These are phyloP conservation scores for Peribolospora kevripleyi DNA, from an alignment of 768 basidiomycete species.

Conservation along the genomic window DNA sequence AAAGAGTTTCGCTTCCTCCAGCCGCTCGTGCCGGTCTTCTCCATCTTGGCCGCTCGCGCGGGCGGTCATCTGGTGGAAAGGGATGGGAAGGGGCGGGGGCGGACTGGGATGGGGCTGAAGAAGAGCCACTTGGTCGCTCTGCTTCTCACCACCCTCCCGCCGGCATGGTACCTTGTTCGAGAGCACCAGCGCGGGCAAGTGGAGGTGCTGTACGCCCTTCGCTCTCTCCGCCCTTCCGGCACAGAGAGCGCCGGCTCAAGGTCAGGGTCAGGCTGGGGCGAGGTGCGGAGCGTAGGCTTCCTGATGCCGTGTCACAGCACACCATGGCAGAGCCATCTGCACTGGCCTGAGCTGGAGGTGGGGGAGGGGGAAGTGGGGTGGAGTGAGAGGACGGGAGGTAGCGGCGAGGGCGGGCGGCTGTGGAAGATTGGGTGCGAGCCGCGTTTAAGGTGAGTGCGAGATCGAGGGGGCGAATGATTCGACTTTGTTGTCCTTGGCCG, in stretches of 20 bases:
- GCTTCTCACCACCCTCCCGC: slow-evolving; percentile 34
- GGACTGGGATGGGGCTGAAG: too few species aligned
- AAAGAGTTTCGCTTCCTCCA: slow-evolving; percentile 98
- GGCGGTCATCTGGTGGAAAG: slow-evolving; percentile 25
- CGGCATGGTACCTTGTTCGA: slow-evolving; percentile 41
- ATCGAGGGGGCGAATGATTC: background rate
- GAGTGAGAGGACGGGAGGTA: background rate
- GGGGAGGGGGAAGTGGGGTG: background rate
- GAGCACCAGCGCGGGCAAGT: slow-evolving; percentile 64
- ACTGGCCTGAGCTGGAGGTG: slow-evolving; percentile 37
- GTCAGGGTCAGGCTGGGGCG: slow-evolving; percentile 8
- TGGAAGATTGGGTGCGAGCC: slow-evolving; percentile 91
- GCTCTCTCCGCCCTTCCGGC: slow-evolving; percentile 23
- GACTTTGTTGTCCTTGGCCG: background rate
- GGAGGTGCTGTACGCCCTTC: slow-evolving; percentile 43
- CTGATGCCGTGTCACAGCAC: slow-evolving; percentile 95
- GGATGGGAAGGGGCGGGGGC: too few species aligned
- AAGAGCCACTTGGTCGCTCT: slow-evolving; percentile 15
- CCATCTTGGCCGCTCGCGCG: slow-evolving; percentile 51
- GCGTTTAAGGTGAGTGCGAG: slow-evolving; percentile 44
- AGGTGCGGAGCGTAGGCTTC: slow-evolving; percentile 40
- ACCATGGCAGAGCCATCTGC: slow-evolving; percentile 71
- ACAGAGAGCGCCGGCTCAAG: background rate
- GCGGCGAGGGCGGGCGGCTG: slow-evolving; percentile 23
- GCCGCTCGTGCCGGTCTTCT: slow-evolving; percentile 60